Evolutionary conservation across 306 rosid genomes (phyloP).

Genomic region (Erythrophleum fordii): DNA sequence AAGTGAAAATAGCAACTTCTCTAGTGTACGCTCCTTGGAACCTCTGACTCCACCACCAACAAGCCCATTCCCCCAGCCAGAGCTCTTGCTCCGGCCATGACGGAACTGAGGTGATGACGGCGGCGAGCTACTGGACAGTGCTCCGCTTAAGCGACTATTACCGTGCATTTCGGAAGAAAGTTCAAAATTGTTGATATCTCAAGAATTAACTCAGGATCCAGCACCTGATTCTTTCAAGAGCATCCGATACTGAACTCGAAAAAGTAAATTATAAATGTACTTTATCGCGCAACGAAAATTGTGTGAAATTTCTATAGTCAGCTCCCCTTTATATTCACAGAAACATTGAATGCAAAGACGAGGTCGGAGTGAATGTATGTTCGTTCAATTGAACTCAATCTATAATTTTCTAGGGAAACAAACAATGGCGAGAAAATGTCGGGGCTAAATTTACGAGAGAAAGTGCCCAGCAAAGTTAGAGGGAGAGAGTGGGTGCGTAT

Average conservation of each 20-base stretch:
- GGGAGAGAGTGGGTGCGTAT: background rate
- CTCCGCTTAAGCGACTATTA: conserved; percentile 65
- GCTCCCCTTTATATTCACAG: background rate
- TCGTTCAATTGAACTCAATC: background rate
- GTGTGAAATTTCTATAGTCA: background rate
- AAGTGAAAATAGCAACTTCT: conserved; percentile 59
- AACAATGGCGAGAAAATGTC: background rate
- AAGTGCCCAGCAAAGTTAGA: background rate
- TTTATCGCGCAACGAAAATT: background rate
- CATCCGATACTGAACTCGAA: conserved; percentile 26
- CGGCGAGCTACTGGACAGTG: conserved; percentile 57
- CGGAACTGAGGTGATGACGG: conserved; percentile 80
- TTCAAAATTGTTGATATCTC: background rate
- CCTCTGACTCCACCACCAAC: conserved; percentile 28
- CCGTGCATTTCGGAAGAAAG: conserved; percentile 67
- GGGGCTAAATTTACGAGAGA: background rate
- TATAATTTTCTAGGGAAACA: background rate
- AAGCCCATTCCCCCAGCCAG: conserved; percentile 16
- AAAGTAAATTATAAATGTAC: background rate
- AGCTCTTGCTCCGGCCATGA: conserved; percentile 62
- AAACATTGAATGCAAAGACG: background rate
- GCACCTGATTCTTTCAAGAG: background rate
- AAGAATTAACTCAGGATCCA: conserved; percentile 26
- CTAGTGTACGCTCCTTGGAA: conserved; percentile 54
- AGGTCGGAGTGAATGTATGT: background rate